Evolutionary conservation across 2,329 filamentous ascomycete genomes (phyloP).

Genomic region (Cladosporium oxysporum): DNA sequence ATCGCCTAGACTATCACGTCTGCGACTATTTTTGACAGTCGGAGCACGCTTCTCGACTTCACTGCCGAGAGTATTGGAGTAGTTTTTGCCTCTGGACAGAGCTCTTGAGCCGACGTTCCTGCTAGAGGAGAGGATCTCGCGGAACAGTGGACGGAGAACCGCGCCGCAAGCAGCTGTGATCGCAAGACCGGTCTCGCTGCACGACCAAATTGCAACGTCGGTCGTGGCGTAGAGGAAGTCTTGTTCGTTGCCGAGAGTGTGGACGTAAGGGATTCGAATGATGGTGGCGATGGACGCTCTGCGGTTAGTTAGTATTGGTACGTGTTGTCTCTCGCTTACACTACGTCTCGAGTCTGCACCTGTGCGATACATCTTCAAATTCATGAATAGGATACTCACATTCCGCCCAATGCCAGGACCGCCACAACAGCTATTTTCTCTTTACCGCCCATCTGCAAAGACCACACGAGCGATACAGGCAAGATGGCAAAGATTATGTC

Average conservation of each 20-base stretch:
- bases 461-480: constrained; percentile 34
- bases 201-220: constrained; percentile 40
- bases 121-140: constrained; percentile 7
- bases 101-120: background rate
- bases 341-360: background rate
- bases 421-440: constrained; percentile 36
- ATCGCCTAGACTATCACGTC: background rate
- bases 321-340: background rate
- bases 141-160: constrained; percentile 51
- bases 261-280: constrained; percentile 33
- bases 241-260: constrained; percentile 14
- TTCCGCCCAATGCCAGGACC: constrained; percentile 35
- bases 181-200: constrained; percentile 35
- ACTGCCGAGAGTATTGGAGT: background rate
- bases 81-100: background rate
- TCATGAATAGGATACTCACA: constrained; percentile 21
- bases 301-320: background rate
- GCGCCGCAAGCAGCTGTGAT: constrained; percentile 49
- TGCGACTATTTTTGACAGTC: background rate
- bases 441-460: constrained; percentile 31
- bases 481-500: constrained; percentile 30
- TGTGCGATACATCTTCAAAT: background rate
- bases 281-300: constrained; percentile 26
- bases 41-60: background rate
- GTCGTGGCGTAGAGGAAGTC: constrained; percentile 38